Conservation (phyloP, 164 flowering plant genomes). For the Magnolia officinalis region DNA sequence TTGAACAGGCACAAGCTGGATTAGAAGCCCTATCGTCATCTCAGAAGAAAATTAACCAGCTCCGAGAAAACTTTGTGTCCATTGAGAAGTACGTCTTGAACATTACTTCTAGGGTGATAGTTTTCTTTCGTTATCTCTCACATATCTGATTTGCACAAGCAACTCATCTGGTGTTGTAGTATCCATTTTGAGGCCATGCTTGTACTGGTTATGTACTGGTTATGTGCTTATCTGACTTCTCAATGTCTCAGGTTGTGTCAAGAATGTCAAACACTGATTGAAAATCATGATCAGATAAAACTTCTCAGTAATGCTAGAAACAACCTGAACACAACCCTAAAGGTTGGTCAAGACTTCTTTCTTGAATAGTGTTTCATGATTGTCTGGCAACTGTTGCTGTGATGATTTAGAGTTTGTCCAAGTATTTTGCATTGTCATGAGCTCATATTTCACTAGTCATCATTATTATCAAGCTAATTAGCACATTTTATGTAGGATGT, state of each 20-base stretch:
- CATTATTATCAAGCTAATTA: background rate
- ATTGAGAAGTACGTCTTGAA: conserved; percentile 72
- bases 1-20: conserved; percentile 87
- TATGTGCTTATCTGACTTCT: background rate
- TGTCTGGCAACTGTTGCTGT: background rate
- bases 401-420: background rate
- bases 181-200: background rate
- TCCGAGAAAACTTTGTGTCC: conserved; percentile 77
- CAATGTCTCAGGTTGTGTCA: conserved; percentile 68
- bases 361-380: background rate
- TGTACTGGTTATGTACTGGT: background rate
- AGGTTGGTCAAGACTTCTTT: conserved; percentile 41
- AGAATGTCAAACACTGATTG: conserved; percentile 96
- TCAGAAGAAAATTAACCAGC: conserved; percentile 63
- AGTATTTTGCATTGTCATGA: background rate
- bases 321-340: conserved; percentile 84
- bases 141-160: background rate
- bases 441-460: background rate
- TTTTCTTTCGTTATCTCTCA: background rate
- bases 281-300: conserved; percentile 97
- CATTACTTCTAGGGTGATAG: background rate
- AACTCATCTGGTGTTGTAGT: background rate
- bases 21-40: conserved; percentile 75
- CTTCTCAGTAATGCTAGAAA: conserved; percentile 97
- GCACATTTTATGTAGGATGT: conserved; percentile 59